Evolutionary conservation across 441 rosid species (phyloP), one percentile per base, ranked within the genome.

Genomic region (Mallotus repandus): DNA sequence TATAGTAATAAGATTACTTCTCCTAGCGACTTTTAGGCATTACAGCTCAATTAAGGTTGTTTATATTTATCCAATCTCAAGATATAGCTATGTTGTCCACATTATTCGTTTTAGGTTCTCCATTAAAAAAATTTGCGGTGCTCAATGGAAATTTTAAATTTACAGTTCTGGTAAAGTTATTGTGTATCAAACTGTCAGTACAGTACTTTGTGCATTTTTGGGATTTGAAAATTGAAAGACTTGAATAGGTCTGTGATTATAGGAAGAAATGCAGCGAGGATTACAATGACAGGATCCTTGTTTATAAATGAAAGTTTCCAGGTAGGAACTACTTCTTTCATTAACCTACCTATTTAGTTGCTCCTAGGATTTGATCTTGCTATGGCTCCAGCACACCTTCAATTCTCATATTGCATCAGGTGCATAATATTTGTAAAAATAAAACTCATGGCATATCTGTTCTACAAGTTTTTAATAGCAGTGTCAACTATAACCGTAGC

Each of bases 41-140:
- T 41, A 41, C 25, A 61, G 25, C 62, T 43, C n/a, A 35, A 2
- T 10, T 7, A 52, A 41, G 19, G 10, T 38, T 68, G 61, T 52
- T 52, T 41, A 69, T 55, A 11, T 14, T 5, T 41, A 21, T 56
- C 35, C 15, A 49, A 22, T 18, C 41, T 68, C 60, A 52, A 53
- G 54, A 15, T 68, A 2, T 29, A 41, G 13, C 11, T 49, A 12
- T 46, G 32, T 25, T 19, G 18, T 54, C 50, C 29, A 18, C 13
- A 4, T 68, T 5, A 68, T 68, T 68, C 60, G 35, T 68, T 48
- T n/a, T 16, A 12, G 61, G 16, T 8, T 68, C 61, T n/a, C 22
- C 15, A 38, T 65, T 9, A 25, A 66, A 32, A n/a, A n/a, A 32
- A 3, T 38, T 29, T 32, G 16, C 29, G 29, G 3, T 11, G 22